Evolutionary conservation across 306 rosid genomes (phyloP).

Genomic region (Crataegus laevigata): DNA sequence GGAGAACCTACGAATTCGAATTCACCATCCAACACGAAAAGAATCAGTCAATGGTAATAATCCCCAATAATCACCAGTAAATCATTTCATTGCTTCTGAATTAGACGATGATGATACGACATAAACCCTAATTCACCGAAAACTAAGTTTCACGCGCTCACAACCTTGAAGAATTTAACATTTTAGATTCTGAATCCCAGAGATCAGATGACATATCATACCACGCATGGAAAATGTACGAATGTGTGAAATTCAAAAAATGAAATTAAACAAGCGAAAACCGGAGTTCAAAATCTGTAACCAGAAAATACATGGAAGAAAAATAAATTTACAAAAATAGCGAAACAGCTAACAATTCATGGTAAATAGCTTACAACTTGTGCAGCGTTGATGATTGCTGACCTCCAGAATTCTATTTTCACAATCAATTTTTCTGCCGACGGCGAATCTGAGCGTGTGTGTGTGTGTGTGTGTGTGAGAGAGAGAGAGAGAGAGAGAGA

Average conservation of each 20-base stretch:
- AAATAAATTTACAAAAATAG: neutral
- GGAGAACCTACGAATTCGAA: neutral
- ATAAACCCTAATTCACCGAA: neutral
- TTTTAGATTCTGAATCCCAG: neutral
- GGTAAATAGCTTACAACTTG: slow-evolving; percentile 1
- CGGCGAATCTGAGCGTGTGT: neutral
- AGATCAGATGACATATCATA: neutral
- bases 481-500: neutral
- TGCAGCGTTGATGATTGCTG: neutral
- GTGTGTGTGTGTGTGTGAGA: too few species aligned
- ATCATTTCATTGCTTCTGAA: neutral
- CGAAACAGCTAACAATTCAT: neutral
- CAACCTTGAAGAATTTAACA: neutral
- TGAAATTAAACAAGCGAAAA: neutral
- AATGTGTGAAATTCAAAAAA: neutral
- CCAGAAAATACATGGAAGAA: neutral
- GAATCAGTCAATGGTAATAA: neutral
- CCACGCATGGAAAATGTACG: neutral
- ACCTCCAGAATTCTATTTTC: neutral
- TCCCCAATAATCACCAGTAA: neutral
- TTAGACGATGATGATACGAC: neutral
- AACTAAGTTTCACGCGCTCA: neutral
- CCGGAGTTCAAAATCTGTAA: neutral
- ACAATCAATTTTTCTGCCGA: neutral
- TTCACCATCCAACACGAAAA: neutral